These are phyloP conservation scores for Blattamonas nauphoetae DNA, from an alignment of 78 protist genomes.

Conservation along the genomic window DNA sequence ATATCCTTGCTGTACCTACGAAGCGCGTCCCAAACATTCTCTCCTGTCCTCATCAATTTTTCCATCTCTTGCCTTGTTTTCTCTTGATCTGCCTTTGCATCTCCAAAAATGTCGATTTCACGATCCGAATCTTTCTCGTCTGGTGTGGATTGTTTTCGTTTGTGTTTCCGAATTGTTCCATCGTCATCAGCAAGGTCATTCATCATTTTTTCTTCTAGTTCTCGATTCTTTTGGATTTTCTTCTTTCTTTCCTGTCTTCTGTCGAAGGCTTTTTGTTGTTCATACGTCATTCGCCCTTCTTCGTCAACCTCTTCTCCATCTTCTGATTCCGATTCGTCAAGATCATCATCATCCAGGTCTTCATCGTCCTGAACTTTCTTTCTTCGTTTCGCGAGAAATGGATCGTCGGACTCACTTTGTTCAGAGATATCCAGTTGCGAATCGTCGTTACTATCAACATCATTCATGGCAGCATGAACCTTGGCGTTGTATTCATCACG, in stretches of 20 bases:
- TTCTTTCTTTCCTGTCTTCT: not conserved
- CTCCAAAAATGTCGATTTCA: not conserved
- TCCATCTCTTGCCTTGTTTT: not conserved
- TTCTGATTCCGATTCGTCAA: not conserved
- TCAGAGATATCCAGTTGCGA: not conserved
- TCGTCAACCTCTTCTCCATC: not conserved
- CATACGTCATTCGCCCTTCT: not conserved
- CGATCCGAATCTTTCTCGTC: not conserved
- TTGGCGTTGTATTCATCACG: not conserved
- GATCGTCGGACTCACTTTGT: not conserved
- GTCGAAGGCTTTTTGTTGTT: not conserved
- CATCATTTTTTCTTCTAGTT: not conserved
- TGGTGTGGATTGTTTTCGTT: not conserved
- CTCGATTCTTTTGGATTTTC: not conserved
- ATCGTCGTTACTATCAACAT: not conserved
- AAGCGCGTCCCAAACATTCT: not conserved
- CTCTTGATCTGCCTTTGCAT: not conserved
- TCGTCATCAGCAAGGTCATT: not conserved
- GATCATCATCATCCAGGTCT: not conserved
- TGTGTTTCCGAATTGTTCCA: not conserved
- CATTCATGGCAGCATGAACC: not conserved
- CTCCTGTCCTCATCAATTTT: not conserved
- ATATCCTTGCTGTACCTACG: not conserved
- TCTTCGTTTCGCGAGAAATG: not conserved
- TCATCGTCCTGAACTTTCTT: not conserved